Base-by-base conservation (phyloP, 371 early-diverging fungal genomes). In the Mortierella sp. region DNA sequence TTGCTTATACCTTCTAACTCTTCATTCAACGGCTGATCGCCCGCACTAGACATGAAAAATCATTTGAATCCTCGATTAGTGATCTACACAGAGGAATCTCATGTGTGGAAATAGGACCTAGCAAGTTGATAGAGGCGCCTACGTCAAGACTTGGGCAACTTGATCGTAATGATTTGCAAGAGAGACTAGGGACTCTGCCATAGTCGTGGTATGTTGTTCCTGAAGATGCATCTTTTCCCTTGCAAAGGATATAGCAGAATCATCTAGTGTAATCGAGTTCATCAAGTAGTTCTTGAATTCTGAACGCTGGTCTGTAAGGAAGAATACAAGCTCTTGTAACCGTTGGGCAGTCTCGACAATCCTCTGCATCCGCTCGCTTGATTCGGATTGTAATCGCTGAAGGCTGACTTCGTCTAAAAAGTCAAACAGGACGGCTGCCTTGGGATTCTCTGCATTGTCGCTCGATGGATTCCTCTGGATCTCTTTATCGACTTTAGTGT, bases 161-260 rank as follows among this genome's bases (percentile, higher is more conserved):
- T 82, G 82, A 45, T 81, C 82, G 37, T 82, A 81, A 51, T 84
- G 82, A 19, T 75, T 80, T 1, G 82, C 79, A 45, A 84, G 50
- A 7, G 82, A 76, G 16, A 81, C 66, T 11, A 84, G 55, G 4
- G 71, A 70, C 28, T 77, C 82, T 2, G 84, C 84, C 84, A 84
- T 84, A 0, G 70, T 66, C 3, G 64, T 72, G 1, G 81, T 80
- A 30, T 77, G 81, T 7, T 72, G 71, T 28, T 72, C 82, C 47
- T 82, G 82, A n/a, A 74, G 48, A 2, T 37, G 60, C 72, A 66
- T 75, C 62, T 84, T 84, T 11, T 77, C 75, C 23, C 71, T 60
- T 23, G 80, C 75, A 62, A 76, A 82, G 16, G 70, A 68, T n/a
- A 75, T 18, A 9, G 79, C 81, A 3, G 81, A 75, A 28, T 84